Conservation (phyloP, 345 rosid genomes). For the Corchorus capsularis region DNA sequence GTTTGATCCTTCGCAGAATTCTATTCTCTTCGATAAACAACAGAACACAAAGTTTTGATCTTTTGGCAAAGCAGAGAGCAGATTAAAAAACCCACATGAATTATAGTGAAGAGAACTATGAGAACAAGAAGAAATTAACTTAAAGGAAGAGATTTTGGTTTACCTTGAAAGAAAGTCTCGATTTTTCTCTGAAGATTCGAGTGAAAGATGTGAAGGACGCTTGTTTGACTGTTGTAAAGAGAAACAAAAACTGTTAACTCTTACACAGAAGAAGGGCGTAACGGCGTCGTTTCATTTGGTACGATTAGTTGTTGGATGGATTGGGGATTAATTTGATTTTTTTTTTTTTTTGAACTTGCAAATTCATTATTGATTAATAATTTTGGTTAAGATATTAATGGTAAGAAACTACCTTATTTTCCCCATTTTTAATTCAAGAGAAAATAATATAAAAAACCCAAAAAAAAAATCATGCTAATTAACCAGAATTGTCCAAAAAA, state of each 20-base stretch:
- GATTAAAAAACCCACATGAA: conserved; percentile 5
- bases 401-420: too few relatives aligned
- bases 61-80: not conserved
- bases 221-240: not conserved
- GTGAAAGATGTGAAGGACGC: not conserved
- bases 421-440: too few relatives aligned
- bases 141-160: not conserved
- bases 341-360: too few relatives aligned
- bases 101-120: not conserved
- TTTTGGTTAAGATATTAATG: too few relatives aligned
- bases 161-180: not conserved
- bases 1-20: conserved; percentile 4
- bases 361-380: too few relatives aligned
- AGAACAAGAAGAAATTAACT: not conserved
- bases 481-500: not conserved
- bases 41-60: conserved; percentile 3
- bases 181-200: not conserved
- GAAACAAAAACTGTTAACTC: too few relatives aligned
- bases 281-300: not conserved
- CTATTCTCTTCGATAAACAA: not conserved
- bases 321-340: too few relatives aligned
- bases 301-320: too few relatives aligned
- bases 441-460: not conserved
- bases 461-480: not conserved
- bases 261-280: not conserved